Evolutionary conservation across 768 basidiomycete genomes (phyloP).

Genomic region (Hydnomerulius pinastri): DNA sequence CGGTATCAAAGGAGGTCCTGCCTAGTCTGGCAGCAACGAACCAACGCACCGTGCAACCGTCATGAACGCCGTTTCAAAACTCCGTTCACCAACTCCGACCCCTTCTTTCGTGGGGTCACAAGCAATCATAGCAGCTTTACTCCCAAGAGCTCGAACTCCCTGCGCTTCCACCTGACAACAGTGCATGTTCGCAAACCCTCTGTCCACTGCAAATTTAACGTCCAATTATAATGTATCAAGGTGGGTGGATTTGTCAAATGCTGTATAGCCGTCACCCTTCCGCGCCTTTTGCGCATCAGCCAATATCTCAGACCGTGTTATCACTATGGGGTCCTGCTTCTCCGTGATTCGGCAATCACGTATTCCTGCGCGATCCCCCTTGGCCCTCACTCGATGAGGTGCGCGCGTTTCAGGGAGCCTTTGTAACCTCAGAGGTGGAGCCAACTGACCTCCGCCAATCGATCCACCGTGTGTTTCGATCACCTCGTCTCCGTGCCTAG

Average conservation of each 20-base stretch:
- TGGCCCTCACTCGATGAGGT: not conserved
- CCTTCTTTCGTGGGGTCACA: not conserved
- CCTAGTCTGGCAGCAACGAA: constrained; percentile 5
- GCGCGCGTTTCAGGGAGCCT: not conserved
- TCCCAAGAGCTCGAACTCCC: constrained; percentile 3
- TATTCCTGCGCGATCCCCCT: no score
- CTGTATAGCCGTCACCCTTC: no score
- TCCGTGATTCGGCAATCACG: not conserved
- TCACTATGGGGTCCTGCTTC: not conserved
- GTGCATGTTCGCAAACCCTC: not conserved
- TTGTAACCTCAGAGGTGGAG: not conserved
- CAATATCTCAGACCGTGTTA: no score
- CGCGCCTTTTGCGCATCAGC: no score
- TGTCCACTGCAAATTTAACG: not conserved
- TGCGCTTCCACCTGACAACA: constrained; percentile 1
- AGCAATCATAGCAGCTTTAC: constrained; percentile 1
- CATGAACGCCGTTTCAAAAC: constrained; percentile 26
- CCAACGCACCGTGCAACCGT: not conserved
- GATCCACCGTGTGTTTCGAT: not conserved
- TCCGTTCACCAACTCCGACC: constrained; percentile 13
- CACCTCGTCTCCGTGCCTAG: not conserved
- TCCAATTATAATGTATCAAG: not conserved
- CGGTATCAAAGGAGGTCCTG: constrained; percentile 3
- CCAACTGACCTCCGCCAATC: not conserved
- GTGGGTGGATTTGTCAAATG: not conserved